A percentile compares a stretch with the other conserved stretches of the same genome.
These are phyloP conservation scores for Chlorociboria aeruginascens DNA, from an alignment of 495 filamentous ascomycete genomes.

Conservation along the genomic window DNA sequence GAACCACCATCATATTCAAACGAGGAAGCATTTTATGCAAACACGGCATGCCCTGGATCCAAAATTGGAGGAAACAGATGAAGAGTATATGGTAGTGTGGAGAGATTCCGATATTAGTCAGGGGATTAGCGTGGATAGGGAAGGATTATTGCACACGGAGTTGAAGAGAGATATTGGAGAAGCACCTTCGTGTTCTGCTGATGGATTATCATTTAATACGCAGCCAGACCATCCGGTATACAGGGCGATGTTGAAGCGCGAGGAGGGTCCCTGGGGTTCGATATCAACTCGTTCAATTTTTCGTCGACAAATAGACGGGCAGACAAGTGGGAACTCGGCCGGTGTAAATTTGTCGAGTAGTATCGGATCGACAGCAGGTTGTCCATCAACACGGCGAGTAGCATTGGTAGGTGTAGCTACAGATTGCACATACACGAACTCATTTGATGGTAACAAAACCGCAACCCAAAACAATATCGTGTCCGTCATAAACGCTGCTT, in stretches of 20 bases:
- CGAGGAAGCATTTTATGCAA: conserved; percentile 58
- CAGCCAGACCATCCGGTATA: conserved; percentile 24
- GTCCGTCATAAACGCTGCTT: conserved; percentile 73
- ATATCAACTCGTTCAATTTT: conserved; percentile 45
- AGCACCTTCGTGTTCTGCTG: conserved; percentile 12
- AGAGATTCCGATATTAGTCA: conserved; percentile 72
- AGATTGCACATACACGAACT: conserved; percentile 73
- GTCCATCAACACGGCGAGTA: conserved; percentile 77
- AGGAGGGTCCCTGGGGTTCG: conserved; percentile 36
- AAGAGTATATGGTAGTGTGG: conserved; percentile 84
- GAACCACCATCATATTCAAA: conserved; percentile 82
- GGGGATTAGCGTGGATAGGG: conserved; percentile 11
- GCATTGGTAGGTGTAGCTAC: conserved; percentile 87
- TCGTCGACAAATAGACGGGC: conserved; percentile 39
- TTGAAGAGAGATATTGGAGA: conserved; percentile 7
- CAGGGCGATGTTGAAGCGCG: conserved; percentile 23
- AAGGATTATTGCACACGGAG: conserved; percentile 14
- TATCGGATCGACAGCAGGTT: conserved; percentile 75
- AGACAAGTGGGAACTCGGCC: conserved; percentile 52
- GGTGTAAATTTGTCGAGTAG: conserved; percentile 69
- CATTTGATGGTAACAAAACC: conserved; percentile 42
- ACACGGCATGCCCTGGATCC: conserved; percentile 69
- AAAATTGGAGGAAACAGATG: conserved; percentile 40
- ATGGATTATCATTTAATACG: conserved; percentile 23
- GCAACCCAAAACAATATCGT: conserved; percentile 64